These are phyloP conservation scores for Auriculariales sp. DNA, from an alignment of 768 basidiomycete genomes.

Conservation along the genomic window DNA sequence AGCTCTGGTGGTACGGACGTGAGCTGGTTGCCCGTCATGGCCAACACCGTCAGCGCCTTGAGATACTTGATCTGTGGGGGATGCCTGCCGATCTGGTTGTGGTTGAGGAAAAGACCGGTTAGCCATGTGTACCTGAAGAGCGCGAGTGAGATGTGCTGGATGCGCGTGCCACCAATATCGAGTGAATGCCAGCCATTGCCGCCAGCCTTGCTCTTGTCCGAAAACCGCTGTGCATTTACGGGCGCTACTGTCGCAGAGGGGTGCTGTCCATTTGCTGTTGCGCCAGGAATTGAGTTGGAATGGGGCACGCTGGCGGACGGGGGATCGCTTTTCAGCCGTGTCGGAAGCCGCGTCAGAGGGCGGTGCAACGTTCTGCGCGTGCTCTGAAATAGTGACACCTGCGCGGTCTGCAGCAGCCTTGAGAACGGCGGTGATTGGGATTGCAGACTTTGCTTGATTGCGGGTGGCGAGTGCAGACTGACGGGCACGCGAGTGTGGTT, in stretches of 20 bases:
- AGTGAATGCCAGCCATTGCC: conserved; percentile 78
- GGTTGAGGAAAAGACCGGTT: conserved; percentile 89
- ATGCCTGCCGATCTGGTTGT: conserved; percentile 67
- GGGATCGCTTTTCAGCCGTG: conserved; percentile 8
- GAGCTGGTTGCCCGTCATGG: conserved; percentile 82
- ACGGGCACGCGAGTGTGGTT: conserved; percentile 86
- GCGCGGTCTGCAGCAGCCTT: background rate
- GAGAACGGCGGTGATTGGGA: conserved; percentile 80
- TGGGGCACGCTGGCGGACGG: conserved; percentile 13
- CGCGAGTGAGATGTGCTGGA: conserved; percentile 74
- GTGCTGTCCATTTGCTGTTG: conserved; percentile 24
- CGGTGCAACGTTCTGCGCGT: conserved; percentile 2
- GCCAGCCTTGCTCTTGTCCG: conserved; percentile 47
- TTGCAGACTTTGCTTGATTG: conserved; percentile 71
- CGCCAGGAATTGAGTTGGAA: background rate
- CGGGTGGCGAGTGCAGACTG: conserved; percentile 91
- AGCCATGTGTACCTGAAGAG: conserved; percentile 86
- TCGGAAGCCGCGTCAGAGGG: background rate
- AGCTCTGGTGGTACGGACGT: conserved; percentile 67
- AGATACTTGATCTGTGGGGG: conserved; percentile 76
- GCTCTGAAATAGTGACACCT: too few relatives aligned
- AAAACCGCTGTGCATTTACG: conserved; percentile 50
- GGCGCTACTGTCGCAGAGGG: conserved; percentile 69
- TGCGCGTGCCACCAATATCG: conserved; percentile 90
- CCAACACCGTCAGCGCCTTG: conserved; percentile 75